phyloP scores from a whole-genome alignment of 495 filamentous ascomycete species.

The Hypoxylon subgilvum region DNA sequence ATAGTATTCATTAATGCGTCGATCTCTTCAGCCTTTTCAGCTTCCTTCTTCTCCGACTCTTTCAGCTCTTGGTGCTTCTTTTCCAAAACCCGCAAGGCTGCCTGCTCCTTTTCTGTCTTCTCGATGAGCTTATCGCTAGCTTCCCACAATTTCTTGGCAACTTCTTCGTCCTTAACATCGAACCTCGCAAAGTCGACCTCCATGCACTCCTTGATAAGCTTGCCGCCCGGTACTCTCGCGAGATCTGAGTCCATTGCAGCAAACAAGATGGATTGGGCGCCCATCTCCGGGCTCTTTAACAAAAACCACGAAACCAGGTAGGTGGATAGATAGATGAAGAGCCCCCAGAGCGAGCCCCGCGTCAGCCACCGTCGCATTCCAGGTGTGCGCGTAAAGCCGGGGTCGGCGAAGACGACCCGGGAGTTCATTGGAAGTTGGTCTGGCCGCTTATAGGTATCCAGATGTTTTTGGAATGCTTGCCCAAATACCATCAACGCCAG shows the following conservation, averaged over 20 bases:
- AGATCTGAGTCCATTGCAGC: constrained; percentile 81
- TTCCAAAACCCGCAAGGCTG: constrained; percentile 64
- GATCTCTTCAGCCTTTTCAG: constrained; percentile 54
- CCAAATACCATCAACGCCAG: constrained; percentile 88
- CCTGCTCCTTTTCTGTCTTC: constrained; percentile 79
- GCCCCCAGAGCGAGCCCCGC: constrained; percentile 79
- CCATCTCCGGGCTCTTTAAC: constrained; percentile 80
- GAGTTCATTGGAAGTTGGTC: constrained; percentile 82
- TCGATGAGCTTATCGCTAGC: constrained; percentile 85
- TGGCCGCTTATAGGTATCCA: constrained; percentile 78
- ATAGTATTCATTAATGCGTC: constrained; percentile 50
- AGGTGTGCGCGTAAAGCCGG: constrained; percentile 80
- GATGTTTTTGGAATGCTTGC: constrained; percentile 84
- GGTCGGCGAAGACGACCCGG: constrained; percentile 82
- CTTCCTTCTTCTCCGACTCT: constrained; percentile 51
- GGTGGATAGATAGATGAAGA: constrained; percentile 75
- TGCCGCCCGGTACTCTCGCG: constrained; percentile 67
- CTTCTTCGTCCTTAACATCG: constrained; percentile 79
- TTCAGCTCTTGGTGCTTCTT: constrained; percentile 70
- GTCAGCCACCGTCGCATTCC: constrained; percentile 87
- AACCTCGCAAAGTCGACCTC: constrained; percentile 69
- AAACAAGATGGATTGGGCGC: constrained; percentile 83
- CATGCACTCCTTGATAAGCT: constrained; percentile 85
- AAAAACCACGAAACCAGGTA: constrained; percentile 86
- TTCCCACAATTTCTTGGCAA: constrained; percentile 86